phyloP scores from a whole-genome alignment of 129 eudicot species.

The Gnaphalium uliginosum region DNA sequence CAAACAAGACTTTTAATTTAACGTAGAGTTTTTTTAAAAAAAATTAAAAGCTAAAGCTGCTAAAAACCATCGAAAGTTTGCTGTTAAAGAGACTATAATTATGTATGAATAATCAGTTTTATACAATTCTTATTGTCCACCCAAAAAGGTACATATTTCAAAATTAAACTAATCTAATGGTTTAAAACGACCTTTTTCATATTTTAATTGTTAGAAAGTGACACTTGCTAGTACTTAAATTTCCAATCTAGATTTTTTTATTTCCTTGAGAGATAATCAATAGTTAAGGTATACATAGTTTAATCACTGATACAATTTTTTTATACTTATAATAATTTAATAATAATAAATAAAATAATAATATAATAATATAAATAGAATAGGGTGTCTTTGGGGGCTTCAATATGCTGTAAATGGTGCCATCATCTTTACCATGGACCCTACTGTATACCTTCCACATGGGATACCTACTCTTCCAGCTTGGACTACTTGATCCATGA shows the following conservation, averaged over 20 bases:
- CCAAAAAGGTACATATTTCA: not conserved
- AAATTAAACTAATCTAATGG: not conserved
- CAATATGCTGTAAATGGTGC: conserved; percentile 49
- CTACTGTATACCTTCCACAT: conserved; percentile 83
- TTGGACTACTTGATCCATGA: conserved; percentile 62
- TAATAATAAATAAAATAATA: not conserved
- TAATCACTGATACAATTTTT: too few species aligned
- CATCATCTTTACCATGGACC: conserved; percentile 53
- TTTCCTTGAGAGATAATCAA: too few species aligned
- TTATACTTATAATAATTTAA: too few species aligned
- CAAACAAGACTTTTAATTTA: too few species aligned
- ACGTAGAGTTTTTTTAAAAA: too few species aligned
- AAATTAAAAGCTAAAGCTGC: too few species aligned
- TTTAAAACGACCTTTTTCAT: not conserved
- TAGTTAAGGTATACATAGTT: too few species aligned
- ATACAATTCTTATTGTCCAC: not conserved
- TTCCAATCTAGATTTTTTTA: too few species aligned
- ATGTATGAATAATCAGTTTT: too few species aligned
- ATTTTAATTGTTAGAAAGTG: conserved; percentile 7
- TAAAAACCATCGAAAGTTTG: too few species aligned
- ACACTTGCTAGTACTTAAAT: not conserved
- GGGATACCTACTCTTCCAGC: conserved; percentile 73
- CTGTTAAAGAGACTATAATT: too few species aligned
- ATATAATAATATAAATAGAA: conserved; percentile 2
- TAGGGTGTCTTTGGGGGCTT: conserved; percentile 44